Evolutionary conservation across 2,329 filamentous ascomycete genomes (phyloP), one percentile per base, ranked within the genome.

Genomic region (Aureobasidium mangrovei): DNA sequence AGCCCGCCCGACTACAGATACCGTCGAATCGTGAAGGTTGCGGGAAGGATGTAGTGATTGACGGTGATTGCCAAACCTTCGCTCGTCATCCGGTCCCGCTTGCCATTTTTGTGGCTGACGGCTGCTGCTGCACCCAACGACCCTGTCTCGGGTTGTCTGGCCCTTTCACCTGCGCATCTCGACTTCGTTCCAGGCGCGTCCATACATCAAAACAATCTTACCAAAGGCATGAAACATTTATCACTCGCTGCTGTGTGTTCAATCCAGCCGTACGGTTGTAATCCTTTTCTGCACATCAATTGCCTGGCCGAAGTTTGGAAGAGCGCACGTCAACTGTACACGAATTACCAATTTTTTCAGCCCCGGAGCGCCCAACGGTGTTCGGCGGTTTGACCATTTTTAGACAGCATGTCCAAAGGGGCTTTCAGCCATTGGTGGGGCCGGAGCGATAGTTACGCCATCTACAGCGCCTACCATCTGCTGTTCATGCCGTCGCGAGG

Each of bases 341-440:
- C 46, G 26, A 49, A 49, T 49, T 49, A 39, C 24, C 46, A 49
- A 39, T 49, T 32, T 49, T 48, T 48, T n/a, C 35, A 31, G 33
- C 35, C 31, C 35, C 28, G 46, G 42, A 39, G 38, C 47, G 38
- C 38, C 47, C 47, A 51, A 51, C 47, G 47, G 47, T 28, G 39
- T 42, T 51, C 47, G 47, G 47, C 47, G 42, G 47, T 41, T 51
- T 51, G 47, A 42, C 36, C 38, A 27, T 35, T 49, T 49, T 49
- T 49, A 49, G 46, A 49, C 46, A 40, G 46, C 46, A 36, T 31
- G 40, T 36, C 31, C 46, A 49, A 49, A 32, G 36, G 35, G 46
- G 35, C 31, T 39, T 49, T 31, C 31, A 10, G 6, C 27, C 28
- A 26, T 12, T 36, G 18, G 35, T 28, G 36, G 39, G 46, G 4